phyloP scores from a whole-genome alignment of 768 basidiomycete genomes.

The Antrodiella citrinella region DNA sequence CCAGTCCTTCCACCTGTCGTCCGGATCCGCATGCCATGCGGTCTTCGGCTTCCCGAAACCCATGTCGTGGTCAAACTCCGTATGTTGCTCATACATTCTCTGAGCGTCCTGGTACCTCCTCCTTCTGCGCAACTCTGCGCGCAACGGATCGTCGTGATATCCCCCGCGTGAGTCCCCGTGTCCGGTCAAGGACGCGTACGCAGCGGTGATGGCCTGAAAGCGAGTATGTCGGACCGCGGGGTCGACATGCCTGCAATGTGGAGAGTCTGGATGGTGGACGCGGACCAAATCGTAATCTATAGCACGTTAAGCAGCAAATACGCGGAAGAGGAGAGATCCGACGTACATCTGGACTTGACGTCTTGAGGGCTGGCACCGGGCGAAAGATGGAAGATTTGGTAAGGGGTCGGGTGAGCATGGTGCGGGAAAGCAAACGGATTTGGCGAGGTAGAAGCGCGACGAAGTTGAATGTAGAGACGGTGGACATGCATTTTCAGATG shows the following conservation, averaged over 20 bases:
- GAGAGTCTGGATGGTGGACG: conserved; percentile 63
- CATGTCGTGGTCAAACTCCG: conserved; percentile 3
- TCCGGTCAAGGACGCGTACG: conserved; percentile 54
- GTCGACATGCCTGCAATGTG: conserved; percentile 31
- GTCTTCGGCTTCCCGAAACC: not conserved
- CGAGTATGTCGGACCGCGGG: conserved; percentile 43
- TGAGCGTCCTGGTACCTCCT: conserved; percentile 28
- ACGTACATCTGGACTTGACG: conserved; percentile 63
- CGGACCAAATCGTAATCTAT: conserved; percentile 71
- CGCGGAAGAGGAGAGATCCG: not conserved
- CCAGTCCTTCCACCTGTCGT: conserved; percentile 45
- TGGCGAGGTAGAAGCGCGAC: conserved; percentile 16
- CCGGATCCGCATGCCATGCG: conserved; percentile 26
- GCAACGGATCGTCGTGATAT: conserved; percentile 33
- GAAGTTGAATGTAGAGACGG: conserved; percentile 4
- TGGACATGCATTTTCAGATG: not conserved
- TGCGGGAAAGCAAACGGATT: conserved; percentile 42
- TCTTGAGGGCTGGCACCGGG: conserved; percentile 45
- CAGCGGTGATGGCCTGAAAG: conserved; percentile 56
- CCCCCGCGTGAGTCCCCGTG: conserved; percentile 17
- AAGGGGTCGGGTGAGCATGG: conserved; percentile 47
- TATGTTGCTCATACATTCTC: conserved; percentile 22
- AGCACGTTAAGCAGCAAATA: not conserved
- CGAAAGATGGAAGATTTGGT: conserved; percentile 68
- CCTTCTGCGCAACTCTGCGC: conserved; percentile 44